Evolutionary conservation across 1,139 yeast genomes (phyloP), one percentile per base, ranked within the genome.

Genomic region (Pneumocystis sp.): DNA sequence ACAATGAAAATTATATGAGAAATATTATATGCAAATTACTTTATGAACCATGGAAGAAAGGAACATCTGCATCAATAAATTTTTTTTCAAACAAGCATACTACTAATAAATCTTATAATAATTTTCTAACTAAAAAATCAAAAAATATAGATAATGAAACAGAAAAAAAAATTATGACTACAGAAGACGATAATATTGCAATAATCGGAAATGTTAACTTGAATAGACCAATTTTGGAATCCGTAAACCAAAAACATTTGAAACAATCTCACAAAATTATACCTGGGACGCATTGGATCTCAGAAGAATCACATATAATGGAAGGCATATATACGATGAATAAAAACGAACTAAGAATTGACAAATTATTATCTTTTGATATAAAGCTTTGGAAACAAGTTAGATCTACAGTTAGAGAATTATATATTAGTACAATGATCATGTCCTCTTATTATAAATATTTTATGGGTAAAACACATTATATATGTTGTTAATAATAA

Each of bases 381-480:
- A 76, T 87, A 57, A 75, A 96, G 63, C 81, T 89, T 62, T 87
- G 93, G 85, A 89, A 85, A 71, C 76, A 83, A 0, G 77, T 87
- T 10, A 79, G 96, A 64, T 73, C 78, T 0, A 76, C 80, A 25
- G 75, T 90, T 50, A 86, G 88, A 64, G 90, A 86, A 70, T 76
- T 90, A 69, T 85, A 85, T 71, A 82, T 89, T 63, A 80, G 87
- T 0, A 82, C 88, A 0, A 79, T 91, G 68, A 84, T 91, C 12
- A 83, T 93, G 5, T 85, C 85, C 69, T 79, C 83, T 65, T 77
- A 76, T 12, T 85, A 80, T 72, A 86, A 86, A 72, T 76, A 81
- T 40, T 77, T 84, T 42, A 77, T 89, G 61, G 87, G 89, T 12
- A 66, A 50, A 17, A 50, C 12, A 50, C 65, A 66, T 15, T 31